Percentiles rank a stretch among this genome's conserved stretches.
Evolutionary conservation across 768 basidiomycete species (phyloP).

Genomic region (Serendipita vermifera): DNA sequence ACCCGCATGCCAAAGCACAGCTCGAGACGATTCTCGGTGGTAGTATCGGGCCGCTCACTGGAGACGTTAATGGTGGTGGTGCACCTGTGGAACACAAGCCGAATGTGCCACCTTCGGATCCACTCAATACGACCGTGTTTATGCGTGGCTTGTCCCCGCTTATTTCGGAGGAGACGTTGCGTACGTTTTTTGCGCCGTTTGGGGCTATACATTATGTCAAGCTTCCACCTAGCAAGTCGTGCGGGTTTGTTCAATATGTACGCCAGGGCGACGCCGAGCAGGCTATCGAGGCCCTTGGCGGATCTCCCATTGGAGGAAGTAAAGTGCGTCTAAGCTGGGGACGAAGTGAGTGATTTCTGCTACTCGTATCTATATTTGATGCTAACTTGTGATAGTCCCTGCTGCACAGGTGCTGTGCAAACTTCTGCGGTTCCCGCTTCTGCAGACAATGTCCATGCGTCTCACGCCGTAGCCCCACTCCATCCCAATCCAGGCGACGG

Average conservation of each 20-base stretch:
- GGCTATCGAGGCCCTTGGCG: conserved; percentile 95
- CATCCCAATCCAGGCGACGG: too few species aligned
- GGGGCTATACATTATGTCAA: conserved; percentile 93
- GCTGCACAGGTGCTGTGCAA: too few species aligned
- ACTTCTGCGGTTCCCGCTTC: too few species aligned
- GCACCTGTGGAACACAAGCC: too few species aligned
- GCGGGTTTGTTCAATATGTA: conserved; percentile 92
- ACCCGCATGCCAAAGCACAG: conserved; percentile 61
- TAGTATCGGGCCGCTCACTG: not conserved
- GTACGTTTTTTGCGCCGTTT: conserved; percentile 86
- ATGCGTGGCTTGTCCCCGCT: conserved; percentile 82
- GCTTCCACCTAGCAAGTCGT: conserved; percentile 91
- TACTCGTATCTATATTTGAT: too few species aligned
- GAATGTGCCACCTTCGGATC: conserved; percentile 78
- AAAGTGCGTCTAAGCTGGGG: conserved; percentile 89
- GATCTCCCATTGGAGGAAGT: conserved; percentile 86
- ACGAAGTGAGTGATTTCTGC: conserved; percentile 85
- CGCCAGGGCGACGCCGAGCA: conserved; percentile 81
- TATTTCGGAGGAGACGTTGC: conserved; percentile 81
- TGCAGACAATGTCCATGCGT: too few species aligned
- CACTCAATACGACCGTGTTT: conserved; percentile 94
- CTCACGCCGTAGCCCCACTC: too few species aligned
- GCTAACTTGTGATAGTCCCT: too few species aligned
- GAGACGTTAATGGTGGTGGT: not conserved
- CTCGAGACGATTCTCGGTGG: conserved; percentile 67